Evolutionary conservation across 176 grass and related monocot species (phyloP), one percentile per base, ranked within the genome.

Genomic region (Raddia guianensis): DNA sequence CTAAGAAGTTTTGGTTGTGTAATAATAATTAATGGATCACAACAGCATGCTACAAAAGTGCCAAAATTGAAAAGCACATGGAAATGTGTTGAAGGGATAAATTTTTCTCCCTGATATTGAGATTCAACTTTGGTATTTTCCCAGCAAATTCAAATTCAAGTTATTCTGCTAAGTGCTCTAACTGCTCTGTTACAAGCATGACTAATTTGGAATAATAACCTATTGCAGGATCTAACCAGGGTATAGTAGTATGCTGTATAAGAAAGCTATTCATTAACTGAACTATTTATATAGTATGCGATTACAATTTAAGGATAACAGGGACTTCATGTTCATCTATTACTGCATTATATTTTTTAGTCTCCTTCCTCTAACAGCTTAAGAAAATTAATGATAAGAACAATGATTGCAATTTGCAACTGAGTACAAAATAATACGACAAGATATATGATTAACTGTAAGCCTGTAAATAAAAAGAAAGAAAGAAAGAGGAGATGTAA

Each of bases 311-410:
- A 0, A 18, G 49, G 13, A 6, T 18, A 47, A 11, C 6, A 46
- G 7, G 3, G 49, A 27, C 46, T 50, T 51, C n/a, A 43, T 51
- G 43, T 19, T 5, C 18, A 48, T 2, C 12, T 44, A 9, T 40
- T 69, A 8, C 18, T 51, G 27, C 3, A 35, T 37, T 12, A 3
- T 6, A 19, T 18, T 6, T 19, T 47, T 14, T 46, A 56, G 21
- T 1, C n/a, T 76, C 0, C 33, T 72, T 37, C 48, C 12, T 35
- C 64, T 44, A 70, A 80, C 4, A 77, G 64, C 50, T 63, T 56
- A 68, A 12, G 46, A 69, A 61, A 75, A 27, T 67, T 47, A 18
- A 7, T n/a, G 14, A 72, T 51, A 86, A 20, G 42, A 78, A 64
- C 8, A 76, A 53, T 51, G 4, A 62, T 47, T 64, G 12, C 9